Evolutionary conservation across 306 rosid species (phyloP), one percentile per base, ranked within the genome.

Genomic region (Dalbergia oliveri): DNA sequence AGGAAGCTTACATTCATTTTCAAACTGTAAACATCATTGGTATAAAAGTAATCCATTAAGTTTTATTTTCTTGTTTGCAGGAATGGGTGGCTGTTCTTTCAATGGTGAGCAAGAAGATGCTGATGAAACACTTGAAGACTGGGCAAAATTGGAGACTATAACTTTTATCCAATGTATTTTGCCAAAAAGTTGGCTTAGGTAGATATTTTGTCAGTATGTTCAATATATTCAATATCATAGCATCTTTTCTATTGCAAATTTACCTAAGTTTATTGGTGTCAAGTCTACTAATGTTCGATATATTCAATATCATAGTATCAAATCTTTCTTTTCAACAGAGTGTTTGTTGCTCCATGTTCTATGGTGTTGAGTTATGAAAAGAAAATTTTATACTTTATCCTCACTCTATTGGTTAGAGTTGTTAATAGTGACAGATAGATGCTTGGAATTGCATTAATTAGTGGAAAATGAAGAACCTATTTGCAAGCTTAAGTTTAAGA

Each of bases 141-240:
- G 99, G 99, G 98, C 97, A 54, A 91, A 93, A 82, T 83, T 90
- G 85, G 97, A 91, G 73, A 90, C 93, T 0, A 90, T 91, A 98
- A 88, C 88, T 67, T 92, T 81, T 97, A 94, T 82, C 99, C 97
- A 14, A 82, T 94, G 97, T 80, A 84, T 83, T 94, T 94, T 86
- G 99, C 99, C 86, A 84, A 90, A 77, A 94, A 88, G 84, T 78
- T 94, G 77, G 83, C 97, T 0, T 95, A 92, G 99, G 99, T 94
- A 88, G 69, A 70, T 74, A 19, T 62, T 75, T 64, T 23, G 69
- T 54, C 49, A 69, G 68, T 34, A 72, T 67, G 81, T 67, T 26
- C 31, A 26, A 26, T 26, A 26, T 26, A 26, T 26, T 26, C 31
- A 26, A 26, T 26, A 1, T 26, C 60, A 12, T 69, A 50, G 75